These are phyloP conservation scores for Pestalotiopsis sp. DNA, from an alignment of 2,329 filamentous ascomycete genomes.

Conservation along the genomic window DNA sequence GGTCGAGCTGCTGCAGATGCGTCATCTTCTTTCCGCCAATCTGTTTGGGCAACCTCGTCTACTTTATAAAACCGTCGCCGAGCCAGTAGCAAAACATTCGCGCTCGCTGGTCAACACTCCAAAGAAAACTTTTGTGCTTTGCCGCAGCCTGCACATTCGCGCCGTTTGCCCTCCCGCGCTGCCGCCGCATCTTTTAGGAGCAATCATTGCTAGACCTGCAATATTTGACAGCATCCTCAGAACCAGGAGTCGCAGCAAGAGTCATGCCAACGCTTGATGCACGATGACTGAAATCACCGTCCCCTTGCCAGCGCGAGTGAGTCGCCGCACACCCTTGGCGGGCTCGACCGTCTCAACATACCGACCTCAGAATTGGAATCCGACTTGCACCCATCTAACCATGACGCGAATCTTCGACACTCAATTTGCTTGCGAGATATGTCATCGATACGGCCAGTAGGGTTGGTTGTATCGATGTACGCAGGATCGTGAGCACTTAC, in stretches of 20 bases:
- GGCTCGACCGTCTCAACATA: slow-evolving; percentile 15
- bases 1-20: too few relatives aligned
- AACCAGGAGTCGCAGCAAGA: background rate
- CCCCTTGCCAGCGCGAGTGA: background rate
- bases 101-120: background rate
- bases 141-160: background rate
- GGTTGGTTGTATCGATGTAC: slow-evolving; percentile 76
- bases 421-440: slow-evolving; percentile 59
- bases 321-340: background rate
- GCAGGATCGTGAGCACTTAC: slow-evolving; percentile 37
- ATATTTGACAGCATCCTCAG: background rate
- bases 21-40: too few relatives aligned
- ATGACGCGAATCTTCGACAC: slow-evolving; percentile 67
- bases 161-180: background rate
- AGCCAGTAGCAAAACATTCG: background rate
- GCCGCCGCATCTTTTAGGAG: background rate
- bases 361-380: slow-evolving; percentile 18
- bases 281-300: background rate
- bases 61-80: background rate
- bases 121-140: background rate
- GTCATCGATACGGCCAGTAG: slow-evolving; percentile 55
- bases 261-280: background rate
- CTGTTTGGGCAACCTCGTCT: too few relatives aligned
- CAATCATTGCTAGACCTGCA: background rate
- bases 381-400: slow-evolving; percentile 66